Base-by-base conservation (phyloP, 2,329 filamentous ascomycete genomes). In the Cylindrodendrum hubeiense region DNA sequence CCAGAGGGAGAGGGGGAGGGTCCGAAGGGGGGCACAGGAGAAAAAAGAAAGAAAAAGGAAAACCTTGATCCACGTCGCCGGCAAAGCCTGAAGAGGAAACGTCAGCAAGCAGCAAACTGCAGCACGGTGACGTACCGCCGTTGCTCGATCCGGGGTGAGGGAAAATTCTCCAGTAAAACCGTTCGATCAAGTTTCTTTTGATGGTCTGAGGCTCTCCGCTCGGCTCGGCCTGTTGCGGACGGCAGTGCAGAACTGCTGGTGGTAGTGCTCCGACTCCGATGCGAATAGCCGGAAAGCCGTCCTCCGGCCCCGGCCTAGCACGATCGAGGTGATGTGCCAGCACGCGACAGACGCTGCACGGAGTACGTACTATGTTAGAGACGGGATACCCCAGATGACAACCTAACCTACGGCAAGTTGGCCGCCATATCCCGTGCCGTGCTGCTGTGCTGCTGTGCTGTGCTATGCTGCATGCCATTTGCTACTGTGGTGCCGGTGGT, bases 181-280 rank as follows among this genome's bases (percentile, higher is more conserved):
- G 61, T 71, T 68, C 70, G 62, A 71, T 71, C 58, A 68, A 56
- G 64, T 70, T 68, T 65, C 60, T 68, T 70, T 65, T 70, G 68
- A 65, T 68, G 67, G 65, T 68, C 60, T 58, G 60, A 63, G 60
- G 54, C 41, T 63, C 54, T 57, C 39, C 41, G 22, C 33, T n/a
- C 54, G 30, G 43, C 24, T 58, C 54, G 60, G 60, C 47, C 34
- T 37, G 39, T 53, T 58, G 60, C 54, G 54, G 30, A 46, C 43
- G 54, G 41, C 39, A 53, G 41, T 49, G 39, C 33, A 52, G n/a
- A 56, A 39, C n/a, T 50, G 26, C n/a, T n/a, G 15, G 47, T 52
- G 53, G 47, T 46, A 28, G 46, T 24, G n/a, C 41, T 41, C 34
- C 26, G 22, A n/a, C n/a, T 39, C 17, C n/a, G 17, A 6, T 43